These are phyloP conservation scores for Epichloe amarillans DNA, from an alignment of 2,329 filamentous ascomycete species.

Conservation along the genomic window DNA sequence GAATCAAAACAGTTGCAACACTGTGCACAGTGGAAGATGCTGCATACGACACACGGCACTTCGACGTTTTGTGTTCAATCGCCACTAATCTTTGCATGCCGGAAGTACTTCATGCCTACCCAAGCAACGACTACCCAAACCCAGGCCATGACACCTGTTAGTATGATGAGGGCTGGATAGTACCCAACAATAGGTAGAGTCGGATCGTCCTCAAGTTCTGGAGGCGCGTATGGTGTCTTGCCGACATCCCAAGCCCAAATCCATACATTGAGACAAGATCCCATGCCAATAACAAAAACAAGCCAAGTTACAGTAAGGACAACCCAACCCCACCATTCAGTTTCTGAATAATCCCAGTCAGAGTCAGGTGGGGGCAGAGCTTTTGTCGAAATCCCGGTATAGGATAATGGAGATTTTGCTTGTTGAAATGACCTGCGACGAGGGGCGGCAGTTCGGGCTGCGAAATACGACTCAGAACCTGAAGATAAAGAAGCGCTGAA, in stretches of 20 bases:
- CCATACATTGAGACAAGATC: constrained; percentile 88
- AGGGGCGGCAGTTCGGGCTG: constrained; percentile 26
- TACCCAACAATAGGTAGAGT: constrained; percentile 94
- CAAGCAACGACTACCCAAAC: constrained; percentile 96
- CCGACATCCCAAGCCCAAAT: constrained; percentile 99
- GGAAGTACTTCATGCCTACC: constrained; percentile 99
- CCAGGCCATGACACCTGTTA: constrained; percentile 95
- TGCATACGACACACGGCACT: background rate
- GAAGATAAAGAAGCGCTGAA: constrained; percentile 35
- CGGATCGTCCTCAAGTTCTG: constrained; percentile 87
- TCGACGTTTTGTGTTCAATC: constrained; percentile 28
- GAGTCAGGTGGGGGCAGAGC: constrained; percentile 33
- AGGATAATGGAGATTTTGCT: constrained; percentile 47
- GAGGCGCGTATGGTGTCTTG: constrained; percentile 87
- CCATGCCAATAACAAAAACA: constrained; percentile 94
- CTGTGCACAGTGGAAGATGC: background rate
- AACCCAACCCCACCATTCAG: constrained; percentile 97
- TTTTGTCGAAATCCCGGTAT: constrained; percentile 37
- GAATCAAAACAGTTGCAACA: too few relatives aligned
- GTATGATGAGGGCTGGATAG: constrained; percentile 84
- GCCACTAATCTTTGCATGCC: constrained; percentile 78
- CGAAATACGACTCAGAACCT: constrained; percentile 51
- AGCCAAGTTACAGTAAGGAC: constrained; percentile 85
- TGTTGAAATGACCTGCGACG: constrained; percentile 36
- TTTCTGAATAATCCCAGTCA: constrained; percentile 85